Base-by-base conservation (phyloP, 768 basidiomycete genomes). In the Naganishia friedmannii region DNA sequence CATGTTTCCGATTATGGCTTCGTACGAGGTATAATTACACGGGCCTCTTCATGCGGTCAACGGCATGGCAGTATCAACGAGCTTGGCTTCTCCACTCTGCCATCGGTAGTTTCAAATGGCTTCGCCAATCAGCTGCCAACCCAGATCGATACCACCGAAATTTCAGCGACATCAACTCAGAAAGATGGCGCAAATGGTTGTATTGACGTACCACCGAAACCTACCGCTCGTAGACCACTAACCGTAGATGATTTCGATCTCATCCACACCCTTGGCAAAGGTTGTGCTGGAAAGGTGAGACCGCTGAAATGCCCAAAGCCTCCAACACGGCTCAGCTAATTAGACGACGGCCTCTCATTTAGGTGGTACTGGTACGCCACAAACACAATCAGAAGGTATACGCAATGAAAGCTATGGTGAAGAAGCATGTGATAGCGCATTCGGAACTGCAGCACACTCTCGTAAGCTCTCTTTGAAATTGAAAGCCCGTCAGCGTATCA, bases 351-450 rank as follows among this genome's bases (percentile, higher is more conserved):
- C 46, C 28, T 34, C 19, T 46, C 39, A 45, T 10, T 2, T 57
- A 82, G 82, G 82, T 84, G 21, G 82, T 98, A 48, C 87, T 98
- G 67, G 95, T 97, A 57, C 86, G 87, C 75, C 88, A 95, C 76
- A 90, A 90, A 82, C 82, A 83, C 26, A 87, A 88, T 31, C 73
- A 85, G 55, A 87, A 88, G 67, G 82, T 96, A 58, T 94, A 90
- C 78, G 95, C 95, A 42, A 86, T 98, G 83, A 99, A 99, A 83
- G 94, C 94, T 6, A 96, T 99, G 82, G 94, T 93, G 73, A 99
- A 98, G 84, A 87, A 93, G 67, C 93, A 95, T 80, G 96, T 99
- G 28, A 84, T 98, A 65, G 92, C 94, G 1, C 93, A 98, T 77
- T 93, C 95, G 80, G 96, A 99, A 82, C 84, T 99, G 68, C 89